A percentile compares a stretch with the other conserved stretches of the same genome.
Evolutionary conservation across 352 stramenopile genomes (phyloP).

Genomic region (Bremia lactucae): DNA sequence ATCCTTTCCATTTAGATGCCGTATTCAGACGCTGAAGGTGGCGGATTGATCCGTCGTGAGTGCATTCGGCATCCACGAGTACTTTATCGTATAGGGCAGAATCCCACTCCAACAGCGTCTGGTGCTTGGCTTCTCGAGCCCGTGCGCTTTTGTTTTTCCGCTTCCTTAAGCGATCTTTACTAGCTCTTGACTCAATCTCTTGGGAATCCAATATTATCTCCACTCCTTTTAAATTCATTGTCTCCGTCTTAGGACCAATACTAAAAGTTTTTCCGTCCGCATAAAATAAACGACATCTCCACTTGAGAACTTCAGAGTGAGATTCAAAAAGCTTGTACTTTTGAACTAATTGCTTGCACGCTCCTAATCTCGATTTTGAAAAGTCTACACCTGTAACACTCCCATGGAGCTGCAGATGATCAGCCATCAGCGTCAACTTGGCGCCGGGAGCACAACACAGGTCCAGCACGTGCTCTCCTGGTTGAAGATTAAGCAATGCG

Average conservation of each 20-base stretch:
- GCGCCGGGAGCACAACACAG: slow-evolving; percentile 89
- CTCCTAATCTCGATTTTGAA: slow-evolving; percentile 65
- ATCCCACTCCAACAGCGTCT: slow-evolving; percentile 20
- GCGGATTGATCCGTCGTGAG: slow-evolving; percentile 88
- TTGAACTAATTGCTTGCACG: slow-evolving; percentile 84
- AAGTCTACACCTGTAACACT: slow-evolving; percentile 84
- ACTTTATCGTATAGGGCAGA: slow-evolving; percentile 85
- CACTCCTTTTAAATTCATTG: slow-evolving; percentile 20
- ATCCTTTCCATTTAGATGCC: slow-evolving; percentile 58
- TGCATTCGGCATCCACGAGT: slow-evolving; percentile 93
- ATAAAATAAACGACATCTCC: slow-evolving; percentile 67
- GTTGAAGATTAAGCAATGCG: slow-evolving; percentile 40
- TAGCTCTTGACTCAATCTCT: slow-evolving; percentile 39
- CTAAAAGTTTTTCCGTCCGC: slow-evolving; percentile 69
- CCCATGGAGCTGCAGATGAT: slow-evolving; percentile 45
- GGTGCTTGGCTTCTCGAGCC: slow-evolving; percentile 39
- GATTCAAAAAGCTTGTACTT: slow-evolving; percentile 85
- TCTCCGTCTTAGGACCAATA: slow-evolving; percentile 43
- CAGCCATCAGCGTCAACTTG: slow-evolving; percentile 88
- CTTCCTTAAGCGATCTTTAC: slow-evolving; percentile 59
- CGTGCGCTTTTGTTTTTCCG: slow-evolving; percentile 88
- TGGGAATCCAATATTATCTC: slow-evolving; percentile 58
- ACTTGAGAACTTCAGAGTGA: slow-evolving; percentile 9
- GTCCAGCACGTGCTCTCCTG: slow-evolving; percentile 86
- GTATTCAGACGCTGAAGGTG: slow-evolving; percentile 73